These are phyloP conservation scores for Pyricularia sp. DNA, from an alignment of 2,329 filamentous ascomycete genomes.

Conservation along the genomic window DNA sequence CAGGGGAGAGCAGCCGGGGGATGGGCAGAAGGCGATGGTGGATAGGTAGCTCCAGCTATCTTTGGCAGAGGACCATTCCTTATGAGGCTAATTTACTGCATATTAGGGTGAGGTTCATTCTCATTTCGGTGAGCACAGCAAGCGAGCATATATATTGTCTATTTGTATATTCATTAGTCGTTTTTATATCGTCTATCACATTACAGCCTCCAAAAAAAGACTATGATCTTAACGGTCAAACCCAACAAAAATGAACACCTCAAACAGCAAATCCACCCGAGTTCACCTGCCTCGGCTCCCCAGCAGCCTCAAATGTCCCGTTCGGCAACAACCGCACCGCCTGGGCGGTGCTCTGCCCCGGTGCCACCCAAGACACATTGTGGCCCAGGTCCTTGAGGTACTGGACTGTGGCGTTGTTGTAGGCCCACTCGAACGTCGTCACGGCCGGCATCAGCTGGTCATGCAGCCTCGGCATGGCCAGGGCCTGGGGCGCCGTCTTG, in stretches of 20 bases:
- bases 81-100: neutral
- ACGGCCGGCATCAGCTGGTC: constrained; percentile 72
- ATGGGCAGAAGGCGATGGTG: neutral
- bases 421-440: constrained; percentile 57
- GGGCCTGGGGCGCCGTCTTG: constrained; percentile 49
- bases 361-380: constrained; percentile 59
- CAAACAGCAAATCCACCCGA: constrained; percentile 52
- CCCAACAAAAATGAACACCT: neutral
- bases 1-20: neutral
- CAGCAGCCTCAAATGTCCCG: constrained; percentile 68
- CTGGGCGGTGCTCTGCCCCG: constrained; percentile 61
- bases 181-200: neutral
- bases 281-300: constrained; percentile 65
- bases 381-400: constrained; percentile 58
- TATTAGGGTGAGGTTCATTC: too few relatives aligned
- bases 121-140: neutral
- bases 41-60: neutral
- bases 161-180: too few relatives aligned
- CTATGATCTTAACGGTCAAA: too few relatives aligned
- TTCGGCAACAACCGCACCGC: constrained; percentile 50
- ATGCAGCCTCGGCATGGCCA: constrained; percentile 62
- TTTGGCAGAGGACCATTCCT: neutral
- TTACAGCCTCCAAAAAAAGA: neutral
- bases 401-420: constrained; percentile 53
- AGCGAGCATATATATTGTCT: neutral